Percentiles rank a stretch among this genome's conserved stretches.
Conservation (phyloP, 805 yeast genomes). For the Lipomyces anomalus region DNA sequence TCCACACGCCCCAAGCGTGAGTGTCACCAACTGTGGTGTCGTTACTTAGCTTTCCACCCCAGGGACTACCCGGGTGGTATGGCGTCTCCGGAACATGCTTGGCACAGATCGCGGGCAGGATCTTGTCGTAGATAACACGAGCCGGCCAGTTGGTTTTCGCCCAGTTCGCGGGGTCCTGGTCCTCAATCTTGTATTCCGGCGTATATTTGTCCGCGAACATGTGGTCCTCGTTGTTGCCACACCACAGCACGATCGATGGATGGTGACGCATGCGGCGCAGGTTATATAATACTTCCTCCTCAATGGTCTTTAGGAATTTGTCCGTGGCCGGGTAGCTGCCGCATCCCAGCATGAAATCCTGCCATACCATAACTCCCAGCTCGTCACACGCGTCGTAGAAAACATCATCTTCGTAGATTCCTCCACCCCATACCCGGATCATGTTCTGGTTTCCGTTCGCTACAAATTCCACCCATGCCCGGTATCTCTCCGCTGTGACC, state of each 20-base stretch:
- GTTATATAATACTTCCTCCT: conserved; percentile 38
- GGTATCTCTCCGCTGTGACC: conserved; percentile 35
- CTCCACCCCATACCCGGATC: conserved; percentile 49
- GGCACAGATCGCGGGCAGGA: conserved; percentile 36
- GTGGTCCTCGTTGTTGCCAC: conserved; percentile 47
- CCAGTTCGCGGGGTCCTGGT: conserved; percentile 17
- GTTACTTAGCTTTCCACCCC: conserved; percentile 37
- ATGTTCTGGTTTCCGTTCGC: conserved; percentile 40
- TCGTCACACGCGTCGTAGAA: conserved; percentile 43
- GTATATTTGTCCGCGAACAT: conserved; percentile 37
- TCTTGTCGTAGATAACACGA: conserved; percentile 37
- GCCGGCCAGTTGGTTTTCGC: conserved; percentile 34
- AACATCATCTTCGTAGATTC: conserved; percentile 39
- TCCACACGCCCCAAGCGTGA: conserved; percentile 56
- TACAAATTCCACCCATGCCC: conserved; percentile 34
- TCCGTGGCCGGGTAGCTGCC: conserved; percentile 46
- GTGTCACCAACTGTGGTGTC: conserved; percentile 44
- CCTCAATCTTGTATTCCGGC: conserved; percentile 16
- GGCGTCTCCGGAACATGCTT: conserved; percentile 30
- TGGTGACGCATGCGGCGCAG: conserved; percentile 39
- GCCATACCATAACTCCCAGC: conserved; percentile 46
- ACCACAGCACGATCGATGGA: conserved; percentile 38
- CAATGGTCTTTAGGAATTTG: conserved; percentile 35
- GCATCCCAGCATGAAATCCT: conserved; percentile 54
- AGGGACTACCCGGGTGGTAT: conserved; percentile 47